These are phyloP conservation scores for Apophysomyces elegans DNA, from an alignment of 371 early-diverging fungal species.

Conservation along the genomic window DNA sequence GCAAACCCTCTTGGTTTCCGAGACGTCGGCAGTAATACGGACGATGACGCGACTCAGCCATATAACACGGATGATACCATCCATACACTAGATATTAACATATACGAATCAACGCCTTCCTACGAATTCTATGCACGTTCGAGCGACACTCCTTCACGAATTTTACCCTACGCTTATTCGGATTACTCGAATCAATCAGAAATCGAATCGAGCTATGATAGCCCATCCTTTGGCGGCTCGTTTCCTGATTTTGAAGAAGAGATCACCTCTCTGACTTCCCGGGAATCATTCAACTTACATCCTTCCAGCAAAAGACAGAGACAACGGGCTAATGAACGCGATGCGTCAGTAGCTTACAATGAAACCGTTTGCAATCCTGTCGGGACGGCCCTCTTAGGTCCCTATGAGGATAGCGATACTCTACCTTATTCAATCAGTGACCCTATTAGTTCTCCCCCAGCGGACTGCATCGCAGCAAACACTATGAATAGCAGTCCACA, in stretches of 20 bases:
- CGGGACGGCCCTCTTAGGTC: neutral
- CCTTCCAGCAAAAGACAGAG: neutral
- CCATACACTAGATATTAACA: neutral
- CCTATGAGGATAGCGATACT: neutral
- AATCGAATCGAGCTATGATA: too few relatives aligned
- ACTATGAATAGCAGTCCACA: neutral
- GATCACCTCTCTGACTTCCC: neutral
- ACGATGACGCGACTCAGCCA: neutral
- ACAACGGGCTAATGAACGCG: neutral
- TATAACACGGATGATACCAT: neutral
- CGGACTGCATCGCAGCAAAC: neutral
- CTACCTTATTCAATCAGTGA: neutral
- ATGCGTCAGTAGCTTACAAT: neutral
- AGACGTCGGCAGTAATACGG: neutral
- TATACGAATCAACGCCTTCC: neutral
- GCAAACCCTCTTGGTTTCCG: neutral
- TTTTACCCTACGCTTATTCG: neutral
- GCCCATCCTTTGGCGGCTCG: neutral
- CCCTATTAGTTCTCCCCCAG: neutral
- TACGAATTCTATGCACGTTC: neutral
- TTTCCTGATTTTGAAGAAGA: neutral
- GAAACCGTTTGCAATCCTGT: neutral
- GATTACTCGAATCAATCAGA: neutral
- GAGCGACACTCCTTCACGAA: neutral
- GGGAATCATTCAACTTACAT: neutral